Evolutionary conservation across 768 basidiomycete genomes (phyloP).

Genomic region (Boletus coccyginus): DNA sequence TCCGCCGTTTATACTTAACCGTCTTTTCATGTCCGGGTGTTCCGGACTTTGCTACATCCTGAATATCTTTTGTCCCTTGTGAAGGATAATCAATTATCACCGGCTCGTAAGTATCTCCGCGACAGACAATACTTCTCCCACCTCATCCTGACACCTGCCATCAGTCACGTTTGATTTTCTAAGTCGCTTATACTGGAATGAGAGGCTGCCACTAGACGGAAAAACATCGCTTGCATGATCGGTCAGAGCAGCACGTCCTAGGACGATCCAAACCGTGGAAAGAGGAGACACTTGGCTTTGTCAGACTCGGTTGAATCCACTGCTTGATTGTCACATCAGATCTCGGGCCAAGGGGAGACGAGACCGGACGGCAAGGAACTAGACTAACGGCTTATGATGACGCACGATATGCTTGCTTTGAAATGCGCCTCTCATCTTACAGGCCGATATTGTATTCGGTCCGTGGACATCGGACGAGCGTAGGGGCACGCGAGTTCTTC

Average conservation of each 20-base stretch:
- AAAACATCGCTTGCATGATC: neutral
- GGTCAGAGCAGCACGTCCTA: neutral
- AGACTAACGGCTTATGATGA: neutral
- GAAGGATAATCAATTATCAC: no score
- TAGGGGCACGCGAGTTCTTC: no score
- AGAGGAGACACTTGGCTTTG: neutral
- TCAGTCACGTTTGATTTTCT: no score
- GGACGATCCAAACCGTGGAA: neutral
- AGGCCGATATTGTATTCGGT: no score
- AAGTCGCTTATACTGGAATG: no score
- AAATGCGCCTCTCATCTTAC: no score
- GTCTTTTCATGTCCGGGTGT: neutral
- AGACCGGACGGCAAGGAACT: neutral
- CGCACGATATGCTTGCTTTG: neutral
- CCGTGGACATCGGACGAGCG: no score
- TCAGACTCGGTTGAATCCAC: neutral
- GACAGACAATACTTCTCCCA: no score
- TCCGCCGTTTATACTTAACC: neutral
- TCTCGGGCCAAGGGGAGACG: neutral
- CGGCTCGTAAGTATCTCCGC: no score
- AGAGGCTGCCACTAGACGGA: neutral
- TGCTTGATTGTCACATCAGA: neutral
- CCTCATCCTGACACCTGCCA: no score
- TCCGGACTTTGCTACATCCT: neutral
- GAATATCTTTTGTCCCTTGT: no score